phyloP scores from a whole-genome alignment of 139 green algal genomes.

The Zygnema circumcarinatum region DNA sequence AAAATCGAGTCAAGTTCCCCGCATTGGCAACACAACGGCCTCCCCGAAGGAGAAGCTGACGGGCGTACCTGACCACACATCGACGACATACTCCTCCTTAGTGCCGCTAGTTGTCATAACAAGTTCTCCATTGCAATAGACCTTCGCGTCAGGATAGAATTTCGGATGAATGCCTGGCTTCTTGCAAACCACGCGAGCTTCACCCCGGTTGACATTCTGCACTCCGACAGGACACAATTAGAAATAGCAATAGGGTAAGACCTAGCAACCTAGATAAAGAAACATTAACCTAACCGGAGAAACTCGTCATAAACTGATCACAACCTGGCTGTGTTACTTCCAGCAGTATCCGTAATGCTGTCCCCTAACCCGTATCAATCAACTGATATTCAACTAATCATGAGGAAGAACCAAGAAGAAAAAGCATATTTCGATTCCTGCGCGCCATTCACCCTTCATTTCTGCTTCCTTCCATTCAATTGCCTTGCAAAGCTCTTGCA shows the following conservation, averaged over 20 bases:
- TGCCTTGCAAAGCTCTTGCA: neutral
- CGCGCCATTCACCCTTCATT: too few relatives aligned
- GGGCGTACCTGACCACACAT: constrained; percentile 91
- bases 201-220: constrained; percentile 28
- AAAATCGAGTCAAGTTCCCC: too few relatives aligned
- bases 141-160: constrained; percentile 65
- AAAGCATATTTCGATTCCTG: neutral
- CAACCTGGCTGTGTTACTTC: neutral
- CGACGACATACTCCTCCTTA: constrained; percentile 86
- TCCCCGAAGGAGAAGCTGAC: too few relatives aligned
- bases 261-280: neutral
- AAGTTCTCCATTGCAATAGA: constrained; percentile 97
- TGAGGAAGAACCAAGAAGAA: neutral
- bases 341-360: neutral
- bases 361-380: neutral
- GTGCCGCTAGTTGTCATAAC: constrained; percentile 89
- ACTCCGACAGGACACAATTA: neutral
- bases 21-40: too few relatives aligned
- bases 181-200: constrained; percentile 54
- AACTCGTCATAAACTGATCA: neutral
- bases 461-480: neutral
- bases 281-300: neutral
- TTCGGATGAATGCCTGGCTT: constrained; percentile 58
- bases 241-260: neutral
- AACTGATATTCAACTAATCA: neutral